These are phyloP conservation scores for Aspergillus chevalieri DNA, from an alignment of 2,329 filamentous ascomycete species.

Conservation along the genomic window DNA sequence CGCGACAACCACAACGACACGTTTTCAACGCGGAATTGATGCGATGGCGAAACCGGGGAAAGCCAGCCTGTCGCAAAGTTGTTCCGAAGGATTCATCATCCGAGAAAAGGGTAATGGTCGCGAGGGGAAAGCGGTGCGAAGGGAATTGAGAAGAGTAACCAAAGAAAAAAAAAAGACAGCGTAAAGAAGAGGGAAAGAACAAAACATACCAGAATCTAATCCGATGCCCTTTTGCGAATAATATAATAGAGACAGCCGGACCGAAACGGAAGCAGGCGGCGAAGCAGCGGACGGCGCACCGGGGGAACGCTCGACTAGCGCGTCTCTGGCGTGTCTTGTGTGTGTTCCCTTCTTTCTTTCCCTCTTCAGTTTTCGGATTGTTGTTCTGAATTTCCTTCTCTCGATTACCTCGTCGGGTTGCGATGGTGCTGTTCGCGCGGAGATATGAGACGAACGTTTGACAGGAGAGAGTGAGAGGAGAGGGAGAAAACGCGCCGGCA, in stretches of 20 bases:
- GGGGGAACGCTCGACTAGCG: constrained; percentile 1
- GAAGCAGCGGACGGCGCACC: constrained; percentile 17
- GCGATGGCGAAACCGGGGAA: neutral
- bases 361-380: neutral
- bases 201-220: neutral
- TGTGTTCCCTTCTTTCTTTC: neutral
- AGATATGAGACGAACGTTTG: neutral
- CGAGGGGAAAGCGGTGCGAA: neutral
- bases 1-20: neutral
- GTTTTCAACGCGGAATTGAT: neutral
- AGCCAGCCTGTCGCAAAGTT: constrained; percentile 8
- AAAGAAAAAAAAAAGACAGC: neutral
- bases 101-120: neutral
- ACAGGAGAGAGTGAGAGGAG: constrained; percentile 4
- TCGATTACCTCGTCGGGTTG: neutral
- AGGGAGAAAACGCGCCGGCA: constrained; percentile 11
- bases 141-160: neutral
- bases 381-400: constrained; percentile 1
- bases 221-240: neutral
- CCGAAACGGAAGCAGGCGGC: constrained; percentile 13
- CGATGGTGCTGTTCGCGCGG: neutral
- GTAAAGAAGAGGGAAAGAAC: neutral
- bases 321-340: neutral
- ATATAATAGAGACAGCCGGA: neutral
- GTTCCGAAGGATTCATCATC: constrained; percentile 2